Conservation (phyloP, 495 filamentous ascomycete species). For the Copromyces sp. region DNA sequence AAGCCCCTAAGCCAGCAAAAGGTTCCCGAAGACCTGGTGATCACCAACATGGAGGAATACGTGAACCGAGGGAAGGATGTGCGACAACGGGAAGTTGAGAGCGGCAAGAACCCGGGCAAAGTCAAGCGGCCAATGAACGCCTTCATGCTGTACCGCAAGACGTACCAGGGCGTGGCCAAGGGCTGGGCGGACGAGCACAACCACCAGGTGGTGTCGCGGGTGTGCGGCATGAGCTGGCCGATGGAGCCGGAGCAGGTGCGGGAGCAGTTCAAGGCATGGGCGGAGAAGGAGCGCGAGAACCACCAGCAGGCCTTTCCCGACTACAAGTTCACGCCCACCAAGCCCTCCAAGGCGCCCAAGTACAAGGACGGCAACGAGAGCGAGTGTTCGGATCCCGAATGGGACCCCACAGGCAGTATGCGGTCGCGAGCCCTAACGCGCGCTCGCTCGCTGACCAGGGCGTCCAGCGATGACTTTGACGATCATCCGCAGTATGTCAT, state of each 20-base stretch:
- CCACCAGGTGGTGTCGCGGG: slow-evolving; percentile 83
- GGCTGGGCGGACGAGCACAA: slow-evolving; percentile 77
- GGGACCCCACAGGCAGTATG: slow-evolving; percentile 6
- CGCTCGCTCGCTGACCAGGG: slow-evolving; percentile 21
- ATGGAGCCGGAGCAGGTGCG: slow-evolving; percentile 62
- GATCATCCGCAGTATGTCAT: slow-evolving; percentile 27
- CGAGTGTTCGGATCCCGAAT: slow-evolving; percentile 28
- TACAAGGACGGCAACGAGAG: slow-evolving; percentile 31
- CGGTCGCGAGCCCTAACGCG: slow-evolving; percentile 9
- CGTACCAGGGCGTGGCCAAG: slow-evolving; percentile 81
- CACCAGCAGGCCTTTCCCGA: slow-evolving; percentile 79
- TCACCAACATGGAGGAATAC: slow-evolving; percentile 64
- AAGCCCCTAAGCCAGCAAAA: slow-evolving; percentile 58
- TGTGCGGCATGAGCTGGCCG: slow-evolving; percentile 78
- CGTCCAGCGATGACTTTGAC: slow-evolving; percentile 19
- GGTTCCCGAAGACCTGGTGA: slow-evolving; percentile 52
- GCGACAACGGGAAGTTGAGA: slow-evolving; percentile 55
- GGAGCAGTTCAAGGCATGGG: slow-evolving; percentile 71
- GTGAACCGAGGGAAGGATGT: slow-evolving; percentile 61
- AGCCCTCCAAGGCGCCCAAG: slow-evolving; percentile 45
- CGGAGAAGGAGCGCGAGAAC: slow-evolving; percentile 73
- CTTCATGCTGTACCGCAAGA: slow-evolving; percentile 96
- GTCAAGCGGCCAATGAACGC: slow-evolving; percentile 94
- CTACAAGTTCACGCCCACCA: slow-evolving; percentile 91
- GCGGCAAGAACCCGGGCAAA: slow-evolving; percentile 60